Percentiles rank a stretch among this genome's conserved stretches.
These are phyloP conservation scores for Iris pallida DNA, from an alignment of 116 monocot genomes.

Conservation along the genomic window DNA sequence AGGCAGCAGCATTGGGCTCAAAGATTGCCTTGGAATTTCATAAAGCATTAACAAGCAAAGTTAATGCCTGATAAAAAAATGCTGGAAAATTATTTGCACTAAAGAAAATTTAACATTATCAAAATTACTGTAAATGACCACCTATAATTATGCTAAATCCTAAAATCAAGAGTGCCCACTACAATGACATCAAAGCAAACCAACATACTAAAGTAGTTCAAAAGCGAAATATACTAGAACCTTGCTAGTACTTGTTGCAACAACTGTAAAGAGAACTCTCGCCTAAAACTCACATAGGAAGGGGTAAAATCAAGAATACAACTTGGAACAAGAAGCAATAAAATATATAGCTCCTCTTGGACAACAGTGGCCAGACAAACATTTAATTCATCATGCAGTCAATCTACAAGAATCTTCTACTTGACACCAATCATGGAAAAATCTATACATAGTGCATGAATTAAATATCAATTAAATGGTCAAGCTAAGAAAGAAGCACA, in stretches of 20 bases:
- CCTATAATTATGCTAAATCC: background rate
- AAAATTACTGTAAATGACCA: background rate
- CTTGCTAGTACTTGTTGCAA: background rate
- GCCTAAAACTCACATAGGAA: no score
- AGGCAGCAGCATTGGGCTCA: no score
- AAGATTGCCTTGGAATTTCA: no score
- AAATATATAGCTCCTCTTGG: background rate
- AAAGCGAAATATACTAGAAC: background rate
- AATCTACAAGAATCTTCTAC: background rate
- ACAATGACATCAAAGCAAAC: background rate
- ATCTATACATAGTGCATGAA: background rate
- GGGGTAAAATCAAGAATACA: no score
- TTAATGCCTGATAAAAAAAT: no score
- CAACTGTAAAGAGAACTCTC: background rate
- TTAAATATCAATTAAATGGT: background rate
- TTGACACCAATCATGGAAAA: background rate
- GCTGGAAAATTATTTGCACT: background rate
- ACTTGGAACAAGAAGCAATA: no score
- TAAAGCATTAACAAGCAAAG: no score
- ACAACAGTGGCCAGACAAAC: background rate
- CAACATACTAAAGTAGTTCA: background rate
- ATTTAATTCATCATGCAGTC: no score
- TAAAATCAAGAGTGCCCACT: background rate
- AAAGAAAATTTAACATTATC: background rate
- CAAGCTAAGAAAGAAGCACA: background rate